phyloP scores from a whole-genome alignment of 176 grass and related monocot genomes.

The Pharus latifolius region DNA sequence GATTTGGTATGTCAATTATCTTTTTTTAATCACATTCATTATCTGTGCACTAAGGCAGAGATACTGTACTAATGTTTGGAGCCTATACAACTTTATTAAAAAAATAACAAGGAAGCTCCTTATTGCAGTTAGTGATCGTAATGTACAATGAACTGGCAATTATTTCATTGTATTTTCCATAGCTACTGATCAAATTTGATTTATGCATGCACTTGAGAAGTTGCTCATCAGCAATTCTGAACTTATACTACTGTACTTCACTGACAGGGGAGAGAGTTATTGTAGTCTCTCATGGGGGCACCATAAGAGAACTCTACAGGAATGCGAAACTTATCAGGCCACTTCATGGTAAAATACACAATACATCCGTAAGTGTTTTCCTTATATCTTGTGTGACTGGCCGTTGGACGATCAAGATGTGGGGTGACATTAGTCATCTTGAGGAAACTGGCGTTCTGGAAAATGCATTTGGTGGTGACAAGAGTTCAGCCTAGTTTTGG shows the following conservation, averaged over 20 bases:
- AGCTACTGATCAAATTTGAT: neutral
- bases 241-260: neutral
- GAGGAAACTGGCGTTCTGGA: conserved; percentile 36
- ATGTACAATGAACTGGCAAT: neutral
- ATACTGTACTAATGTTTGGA: neutral
- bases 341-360: conserved; percentile 47
- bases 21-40: neutral
- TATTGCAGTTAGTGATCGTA: no score
- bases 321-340: conserved; percentile 27
- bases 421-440: conserved; percentile 60
- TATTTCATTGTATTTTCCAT: neutral
- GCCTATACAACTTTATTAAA: neutral
- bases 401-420: conserved; percentile 56
- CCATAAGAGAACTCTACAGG: conserved; percentile 61
- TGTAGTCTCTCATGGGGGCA: conserved; percentile 63
- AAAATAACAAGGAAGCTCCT: neutral
- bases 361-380: conserved; percentile 60
- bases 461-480: conserved; percentile 65
- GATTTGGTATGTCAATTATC: neutral
- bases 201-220: neutral
- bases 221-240: neutral
- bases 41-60: neutral
- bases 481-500: conserved; percentile 34
- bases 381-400: conserved; percentile 44
- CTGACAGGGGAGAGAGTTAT: conserved; percentile 71